Evolutionary conservation across 2,329 filamentous ascomycete species (phyloP).

Genomic region (Aspergillaceae sp.): DNA sequence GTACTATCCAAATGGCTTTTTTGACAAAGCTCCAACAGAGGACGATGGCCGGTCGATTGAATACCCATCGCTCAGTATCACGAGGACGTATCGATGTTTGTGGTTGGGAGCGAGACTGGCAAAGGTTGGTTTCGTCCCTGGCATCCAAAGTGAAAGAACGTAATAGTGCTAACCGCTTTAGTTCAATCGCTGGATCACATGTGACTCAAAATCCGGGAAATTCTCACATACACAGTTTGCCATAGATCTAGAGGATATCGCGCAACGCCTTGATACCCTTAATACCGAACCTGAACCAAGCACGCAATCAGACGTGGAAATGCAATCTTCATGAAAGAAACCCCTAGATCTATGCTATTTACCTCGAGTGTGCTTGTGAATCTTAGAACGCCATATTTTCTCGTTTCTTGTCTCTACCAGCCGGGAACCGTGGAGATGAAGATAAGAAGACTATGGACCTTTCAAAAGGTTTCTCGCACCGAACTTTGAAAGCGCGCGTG

Average conservation of each 20-base stretch:
- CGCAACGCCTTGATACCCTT: slow-evolving; percentile 8
- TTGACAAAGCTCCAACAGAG: slow-evolving; percentile 40
- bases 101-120: slow-evolving; percentile 41
- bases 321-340: slow-evolving; percentile 1
- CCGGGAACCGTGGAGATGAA: no score
- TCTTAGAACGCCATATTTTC: no score
- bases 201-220: slow-evolving; percentile 18
- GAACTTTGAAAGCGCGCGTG: no score
- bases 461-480: no score
- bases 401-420: no score
- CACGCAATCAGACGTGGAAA: slow-evolving; percentile 3
- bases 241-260: slow-evolving; percentile 14
- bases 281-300: neutral
- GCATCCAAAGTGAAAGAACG: neutral
- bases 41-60: slow-evolving; percentile 49
- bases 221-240: slow-evolving; percentile 28
- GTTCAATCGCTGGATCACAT: slow-evolving; percentile 35
- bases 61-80: slow-evolving; percentile 38
- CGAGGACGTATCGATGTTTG: slow-evolving; percentile 45
- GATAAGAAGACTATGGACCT: no score
- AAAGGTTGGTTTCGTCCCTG: slow-evolving; percentile 25
- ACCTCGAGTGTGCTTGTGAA: no score
- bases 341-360: no score
- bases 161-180: slow-evolving; percentile 9
- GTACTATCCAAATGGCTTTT: slow-evolving; percentile 45